Evolutionary conservation across 176 grass and related monocot species (phyloP), one percentile per base, ranked within the genome.

Genomic region (Rhynchospora tenuis): DNA sequence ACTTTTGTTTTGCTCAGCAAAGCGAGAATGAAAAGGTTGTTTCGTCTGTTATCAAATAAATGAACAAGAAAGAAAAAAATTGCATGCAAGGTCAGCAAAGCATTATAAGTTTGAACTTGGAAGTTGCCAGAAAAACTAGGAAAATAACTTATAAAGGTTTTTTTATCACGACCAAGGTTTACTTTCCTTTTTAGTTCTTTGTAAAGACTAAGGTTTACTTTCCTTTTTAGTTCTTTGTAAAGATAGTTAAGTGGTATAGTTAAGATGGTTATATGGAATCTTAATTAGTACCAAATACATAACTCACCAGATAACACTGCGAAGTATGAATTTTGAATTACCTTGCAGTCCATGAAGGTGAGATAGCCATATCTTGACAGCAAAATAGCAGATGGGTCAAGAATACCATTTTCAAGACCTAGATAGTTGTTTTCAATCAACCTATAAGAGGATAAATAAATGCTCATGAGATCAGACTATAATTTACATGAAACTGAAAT

Each of bases 341-440:
- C 95, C 90, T 93, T 95, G 86, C 95, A 98, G 65, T 95, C 89
- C 89, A 98, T 91, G 79, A 94, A 89, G 73, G 92, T 95, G 81
- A 98, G 92, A 88, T 91, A 87, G 31, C 92, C 88, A 87, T 81
- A 93, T 79, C 78, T 91, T 71, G 95, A 98, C 46, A 98, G 85
- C 55, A 98, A 90, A 81, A 98, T 93, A 45, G 95, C 90, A 78
- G 92, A 95, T 81, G 91, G 95, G 84, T 98, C 95, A 50, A 98
- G 87, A 90, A 98, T 95, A 56, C 95, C 95, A 90, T 95, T 98
- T 91, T 89, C 86, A 55, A 98, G 90, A 81, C 88, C 86, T 88
- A 98, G 71, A 52, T 93, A 98, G 87, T 87, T 92, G 79, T 98
- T 98, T 85, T 98, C 95, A 73, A 98, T 95, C 51, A 83, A 72